Conservation (phyloP, 2,329 filamentous ascomycete genomes). For the Talaromyces marneffei region DNA sequence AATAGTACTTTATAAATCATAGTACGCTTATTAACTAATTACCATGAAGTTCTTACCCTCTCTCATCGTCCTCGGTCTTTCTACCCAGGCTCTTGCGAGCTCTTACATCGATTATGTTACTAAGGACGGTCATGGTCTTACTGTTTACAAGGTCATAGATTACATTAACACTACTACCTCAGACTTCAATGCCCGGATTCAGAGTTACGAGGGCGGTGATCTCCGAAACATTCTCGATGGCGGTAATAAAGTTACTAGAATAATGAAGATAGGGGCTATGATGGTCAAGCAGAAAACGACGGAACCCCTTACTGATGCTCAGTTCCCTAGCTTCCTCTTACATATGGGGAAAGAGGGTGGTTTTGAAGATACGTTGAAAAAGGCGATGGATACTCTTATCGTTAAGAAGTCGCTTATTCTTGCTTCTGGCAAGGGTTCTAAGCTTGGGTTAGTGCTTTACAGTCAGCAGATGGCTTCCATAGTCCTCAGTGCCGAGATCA, state of each 20-base stretch:
- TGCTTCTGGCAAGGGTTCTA: too few relatives aligned
- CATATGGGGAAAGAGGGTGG: too few relatives aligned
- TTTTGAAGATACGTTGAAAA: too few relatives aligned
- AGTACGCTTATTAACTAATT: constrained; percentile 13
- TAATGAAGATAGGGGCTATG: constrained; percentile 26
- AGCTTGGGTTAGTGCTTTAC: too few relatives aligned
- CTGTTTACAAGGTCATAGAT: constrained; percentile 8
- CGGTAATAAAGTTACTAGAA: constrained; percentile 21
- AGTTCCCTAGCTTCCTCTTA: too few relatives aligned
- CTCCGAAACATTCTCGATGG: constrained; percentile 15
- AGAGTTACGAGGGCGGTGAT: constrained; percentile 24
- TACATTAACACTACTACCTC: constrained; percentile 17
- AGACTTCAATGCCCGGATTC: constrained; percentile 19
- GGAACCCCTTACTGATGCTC: too few relatives aligned
- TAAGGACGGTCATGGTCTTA: too few relatives aligned
- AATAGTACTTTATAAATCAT: neutral
- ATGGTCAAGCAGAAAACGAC: constrained; percentile 20
- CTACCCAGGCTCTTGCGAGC: constrained; percentile 11
- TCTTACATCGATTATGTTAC: constrained; percentile 10
- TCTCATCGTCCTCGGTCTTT: constrained; percentile 15
- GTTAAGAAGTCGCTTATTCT: too few relatives aligned
- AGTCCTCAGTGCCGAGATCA: too few relatives aligned
- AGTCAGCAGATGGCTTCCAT: too few relatives aligned
- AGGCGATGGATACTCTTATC: too few relatives aligned
- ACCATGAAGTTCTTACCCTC: constrained; percentile 18